phyloP scores from a whole-genome alignment of 306 rosid genomes.

The Inga laurina region DNA sequence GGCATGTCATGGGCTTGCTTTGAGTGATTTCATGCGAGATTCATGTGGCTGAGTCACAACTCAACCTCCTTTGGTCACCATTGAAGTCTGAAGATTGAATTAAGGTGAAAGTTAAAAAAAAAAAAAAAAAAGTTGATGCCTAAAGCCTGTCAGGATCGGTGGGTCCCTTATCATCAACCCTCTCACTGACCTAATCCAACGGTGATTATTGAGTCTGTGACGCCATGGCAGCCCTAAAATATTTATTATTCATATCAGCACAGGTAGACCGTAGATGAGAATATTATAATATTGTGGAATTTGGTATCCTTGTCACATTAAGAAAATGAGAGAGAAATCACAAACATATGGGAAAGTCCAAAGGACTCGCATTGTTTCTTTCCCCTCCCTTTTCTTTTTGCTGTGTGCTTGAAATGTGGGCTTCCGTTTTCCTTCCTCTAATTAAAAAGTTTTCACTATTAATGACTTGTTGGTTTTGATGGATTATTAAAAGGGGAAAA shows the following conservation, averaged over 20 bases:
- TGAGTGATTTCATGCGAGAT: constrained; percentile 22
- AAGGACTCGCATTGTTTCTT: constrained; percentile 46
- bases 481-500: not conserved
- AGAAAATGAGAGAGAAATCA: not conserved
- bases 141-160: constrained; percentile 20
- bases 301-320: constrained; percentile 19
- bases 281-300: constrained; percentile 34
- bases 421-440: constrained; percentile 33
- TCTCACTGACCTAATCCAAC: constrained; percentile 36
- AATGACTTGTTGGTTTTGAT: not conserved
- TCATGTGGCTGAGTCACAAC: constrained; percentile 37
- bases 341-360: constrained; percentile 42
- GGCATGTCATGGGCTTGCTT: constrained; percentile 4
- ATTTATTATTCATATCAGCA: constrained; percentile 63
- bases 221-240: constrained; percentile 37
- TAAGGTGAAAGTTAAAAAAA: not conserved
- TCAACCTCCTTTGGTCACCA: constrained; percentile 13
- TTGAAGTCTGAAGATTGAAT: constrained; percentile 12
- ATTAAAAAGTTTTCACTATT: not conserved
- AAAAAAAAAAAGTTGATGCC: constrained; percentile 10
- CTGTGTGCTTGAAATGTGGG: constrained; percentile 31
- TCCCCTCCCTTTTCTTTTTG: constrained; percentile 18
- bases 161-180: constrained; percentile 17
- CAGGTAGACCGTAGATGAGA: constrained; percentile 23
- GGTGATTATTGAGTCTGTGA: constrained; percentile 40